These are phyloP conservation scores for Beauveria caledonica DNA, from an alignment of 2,329 filamentous ascomycete species.

Conservation along the genomic window DNA sequence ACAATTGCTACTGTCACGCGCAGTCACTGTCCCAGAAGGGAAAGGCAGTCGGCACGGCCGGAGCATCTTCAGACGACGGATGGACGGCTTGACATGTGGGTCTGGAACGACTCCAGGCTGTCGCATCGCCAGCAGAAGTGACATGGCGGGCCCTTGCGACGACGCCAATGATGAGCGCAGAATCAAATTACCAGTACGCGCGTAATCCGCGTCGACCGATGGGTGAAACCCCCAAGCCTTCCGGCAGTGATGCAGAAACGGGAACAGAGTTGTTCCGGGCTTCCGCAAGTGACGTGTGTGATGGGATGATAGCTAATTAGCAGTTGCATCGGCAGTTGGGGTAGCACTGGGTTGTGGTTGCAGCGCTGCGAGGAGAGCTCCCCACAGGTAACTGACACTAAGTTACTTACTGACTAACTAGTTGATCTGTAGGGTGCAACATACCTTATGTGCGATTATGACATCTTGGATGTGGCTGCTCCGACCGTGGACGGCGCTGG, in stretches of 20 bases:
- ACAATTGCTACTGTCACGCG: background rate
- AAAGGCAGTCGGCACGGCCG: background rate
- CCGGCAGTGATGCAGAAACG: no score
- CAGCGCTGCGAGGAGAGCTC: background rate
- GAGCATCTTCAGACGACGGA: background rate
- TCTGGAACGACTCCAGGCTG: background rate
- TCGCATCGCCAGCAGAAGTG: background rate
- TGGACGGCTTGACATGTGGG: background rate
- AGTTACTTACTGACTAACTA: no score
- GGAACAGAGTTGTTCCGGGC: background rate
- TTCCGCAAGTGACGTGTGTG: background rate
- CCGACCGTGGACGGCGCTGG: no score
- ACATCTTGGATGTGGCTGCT: background rate
- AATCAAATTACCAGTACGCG: background rate
- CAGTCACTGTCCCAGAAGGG: background rate
- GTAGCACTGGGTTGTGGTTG: background rate
- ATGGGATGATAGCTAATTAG: background rate
- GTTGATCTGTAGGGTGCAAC: background rate
- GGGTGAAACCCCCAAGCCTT: no score
- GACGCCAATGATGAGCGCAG: background rate
- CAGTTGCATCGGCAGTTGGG: slow-evolving; percentile 1
- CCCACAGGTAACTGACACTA: background rate
- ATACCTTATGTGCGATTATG: background rate
- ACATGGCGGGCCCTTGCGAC: background rate
- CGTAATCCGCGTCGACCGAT: no score